Percentiles rank a stretch among this genome's conserved stretches.
phyloP scores from a whole-genome alignment of 441 rosid genomes.

The Arabidopsis lyrata region DNA sequence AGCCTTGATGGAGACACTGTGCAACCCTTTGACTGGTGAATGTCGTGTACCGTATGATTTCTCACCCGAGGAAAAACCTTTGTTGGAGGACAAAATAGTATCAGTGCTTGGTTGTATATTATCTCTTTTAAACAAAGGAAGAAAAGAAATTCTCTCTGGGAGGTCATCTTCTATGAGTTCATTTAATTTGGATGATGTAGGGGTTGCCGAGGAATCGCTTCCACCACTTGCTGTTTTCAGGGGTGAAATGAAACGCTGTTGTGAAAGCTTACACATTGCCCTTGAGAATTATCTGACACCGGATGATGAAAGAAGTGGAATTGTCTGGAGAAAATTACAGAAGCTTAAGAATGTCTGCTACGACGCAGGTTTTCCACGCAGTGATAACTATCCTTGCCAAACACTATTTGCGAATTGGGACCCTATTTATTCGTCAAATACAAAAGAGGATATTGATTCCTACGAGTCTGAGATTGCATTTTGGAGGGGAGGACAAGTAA shows the following conservation, averaged over 20 bases:
- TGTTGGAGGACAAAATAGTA: slow-evolving; percentile 90
- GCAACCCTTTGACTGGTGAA: slow-evolving; percentile 97
- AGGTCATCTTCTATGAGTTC: slow-evolving; percentile 64
- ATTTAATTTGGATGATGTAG: slow-evolving; percentile 58
- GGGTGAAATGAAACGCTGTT: slow-evolving; percentile 96
- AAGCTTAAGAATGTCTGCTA: slow-evolving; percentile 94
- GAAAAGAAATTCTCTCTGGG: slow-evolving; percentile 93
- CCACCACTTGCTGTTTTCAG: slow-evolving; percentile 94
- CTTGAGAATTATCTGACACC: slow-evolving; percentile 86
- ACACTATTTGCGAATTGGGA: slow-evolving; percentile 84
- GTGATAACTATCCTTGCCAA: slow-evolving; percentile 74
- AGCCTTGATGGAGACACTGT: slow-evolving; percentile 89
- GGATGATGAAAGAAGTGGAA: slow-evolving; percentile 67
- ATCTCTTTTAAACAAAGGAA: slow-evolving; percentile 86
- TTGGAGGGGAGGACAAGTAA: slow-evolving; percentile 93
- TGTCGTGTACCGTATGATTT: slow-evolving; percentile 82
- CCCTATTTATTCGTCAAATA: slow-evolving; percentile 66
- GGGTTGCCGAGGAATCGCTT: slow-evolving; percentile 67
- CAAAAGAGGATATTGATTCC: slow-evolving; percentile 59
- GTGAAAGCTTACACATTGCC: slow-evolving; percentile 94
- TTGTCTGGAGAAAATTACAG: slow-evolving; percentile 92
- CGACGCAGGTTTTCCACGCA: slow-evolving; percentile 84
- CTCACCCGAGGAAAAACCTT: slow-evolving; percentile 81
- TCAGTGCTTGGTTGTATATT: slow-evolving; percentile 93
- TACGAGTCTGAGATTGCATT: slow-evolving; percentile 73